Base-by-base conservation (phyloP, 2,329 filamentous ascomycete genomes). In the Amylocarpus encephaloides region DNA sequence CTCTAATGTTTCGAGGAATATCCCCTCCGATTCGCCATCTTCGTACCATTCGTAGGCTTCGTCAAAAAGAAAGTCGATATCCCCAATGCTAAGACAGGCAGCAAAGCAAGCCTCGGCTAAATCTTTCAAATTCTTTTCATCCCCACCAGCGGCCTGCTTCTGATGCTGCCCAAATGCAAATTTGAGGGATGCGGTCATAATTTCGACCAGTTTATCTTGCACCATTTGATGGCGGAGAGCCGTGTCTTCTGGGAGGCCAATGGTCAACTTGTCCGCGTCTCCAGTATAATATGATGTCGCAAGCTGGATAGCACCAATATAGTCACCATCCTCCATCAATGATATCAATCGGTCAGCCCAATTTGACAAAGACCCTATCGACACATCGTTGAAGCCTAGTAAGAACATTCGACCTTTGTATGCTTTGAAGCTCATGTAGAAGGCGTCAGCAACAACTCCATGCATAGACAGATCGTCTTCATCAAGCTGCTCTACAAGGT, bases 281-380 rank as follows among this genome's bases (percentile, higher is more conserved):
- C 93, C 93, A 6, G 82, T 85, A 65, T 95, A 97, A 68, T 97
- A 98, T 0, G 86, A 86, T 1, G 90, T 95, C 9, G 92, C 94
- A 51, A 98, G 76, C 57, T 85, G 80, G 53, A 98, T 95, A 1
- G 93, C 91, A 11, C 83, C 86, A 56, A 98, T 86, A 63, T 95
- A 95, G 68, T 97, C 90, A n/a, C 93, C 93, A 50, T 90, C 82
- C 66, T 97, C 91, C 88, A 98, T 96, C 59, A 97, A 75, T 0
- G 92, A 91, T 58, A 96, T 83, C 15, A 98, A 73, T 36, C 93
- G 79, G 67, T 98, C 93, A 2, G 93, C 92, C 93, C 93, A 98
- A 60, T 98, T 98, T 0, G 93, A 97, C 32, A 98, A 71, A 4
- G 86, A 87, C 1, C 93, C 93, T 43, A 97, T 88, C 0, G 89